These are phyloP conservation scores for Avicennia marina DNA, from an alignment of 257 asterid genomes.

Conservation along the genomic window DNA sequence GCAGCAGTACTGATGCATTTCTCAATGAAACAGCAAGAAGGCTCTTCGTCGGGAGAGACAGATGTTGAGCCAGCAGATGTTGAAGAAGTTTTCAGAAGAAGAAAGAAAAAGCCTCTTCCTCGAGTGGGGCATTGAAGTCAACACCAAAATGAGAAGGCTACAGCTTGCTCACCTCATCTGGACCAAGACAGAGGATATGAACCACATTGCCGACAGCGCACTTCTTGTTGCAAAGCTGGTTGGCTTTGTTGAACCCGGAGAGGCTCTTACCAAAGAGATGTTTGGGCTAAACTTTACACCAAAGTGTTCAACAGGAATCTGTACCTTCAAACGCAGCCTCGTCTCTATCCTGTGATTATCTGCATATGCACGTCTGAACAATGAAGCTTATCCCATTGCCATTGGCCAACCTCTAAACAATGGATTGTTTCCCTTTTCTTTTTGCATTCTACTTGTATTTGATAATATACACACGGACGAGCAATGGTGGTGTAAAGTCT, in stretches of 20 bases:
- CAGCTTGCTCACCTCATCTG: slow-evolving; percentile 68
- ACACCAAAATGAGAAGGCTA: slow-evolving; percentile 63
- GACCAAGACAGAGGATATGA: slow-evolving; percentile 55
- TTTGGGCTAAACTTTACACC: slow-evolving; percentile 67
- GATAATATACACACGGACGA: no score
- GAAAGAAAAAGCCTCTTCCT: slow-evolving; percentile 64
- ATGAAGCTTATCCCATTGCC: no score
- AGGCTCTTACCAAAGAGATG: slow-evolving; percentile 59
- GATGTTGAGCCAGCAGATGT: slow-evolving; percentile 72
- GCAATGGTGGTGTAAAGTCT: no score
- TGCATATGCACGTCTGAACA: no score
- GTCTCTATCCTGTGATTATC: slow-evolving; percentile 56
- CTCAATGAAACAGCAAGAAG: slow-evolving; percentile 46
- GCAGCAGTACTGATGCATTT: slow-evolving; percentile 7
- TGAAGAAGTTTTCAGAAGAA: slow-evolving; percentile 61
- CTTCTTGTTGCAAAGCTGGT: slow-evolving; percentile 67
- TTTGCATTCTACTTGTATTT: no score
- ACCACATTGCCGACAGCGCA: slow-evolving; percentile 71
- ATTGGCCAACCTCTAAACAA: no score
- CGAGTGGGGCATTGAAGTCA: slow-evolving; percentile 72
- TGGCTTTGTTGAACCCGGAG: slow-evolving; percentile 62
- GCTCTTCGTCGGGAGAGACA: slow-evolving; percentile 76
- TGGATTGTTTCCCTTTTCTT: no score
- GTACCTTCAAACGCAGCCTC: slow-evolving; percentile 70
- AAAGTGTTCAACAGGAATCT: slow-evolving; percentile 36